A percentile compares a stretch with the other conserved stretches of the same genome.
These are phyloP conservation scores for Phytophthora palmivora DNA, from an alignment of 352 stramenopile genomes.

Conservation along the genomic window DNA sequence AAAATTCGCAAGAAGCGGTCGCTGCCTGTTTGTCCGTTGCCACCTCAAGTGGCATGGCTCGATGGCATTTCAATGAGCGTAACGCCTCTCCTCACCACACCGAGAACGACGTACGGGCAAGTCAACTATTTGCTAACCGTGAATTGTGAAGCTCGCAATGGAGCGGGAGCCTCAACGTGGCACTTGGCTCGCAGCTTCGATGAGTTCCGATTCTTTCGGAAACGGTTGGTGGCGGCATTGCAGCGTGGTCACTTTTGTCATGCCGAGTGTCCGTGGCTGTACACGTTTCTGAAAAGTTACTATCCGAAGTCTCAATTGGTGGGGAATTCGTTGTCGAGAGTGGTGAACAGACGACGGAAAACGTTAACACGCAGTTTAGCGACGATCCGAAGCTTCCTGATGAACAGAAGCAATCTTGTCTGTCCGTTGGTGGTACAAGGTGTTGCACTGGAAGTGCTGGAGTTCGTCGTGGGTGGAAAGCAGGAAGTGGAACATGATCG, in stretches of 20 bases:
- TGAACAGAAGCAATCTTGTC: conserved; percentile 46
- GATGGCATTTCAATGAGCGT: conserved; percentile 39
- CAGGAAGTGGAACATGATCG: conserved; percentile 11
- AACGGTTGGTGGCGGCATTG: conserved; percentile 39
- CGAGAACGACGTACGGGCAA: conserved; percentile 20
- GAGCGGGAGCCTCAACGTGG: conserved; percentile 30
- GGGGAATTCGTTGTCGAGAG: conserved; percentile 30
- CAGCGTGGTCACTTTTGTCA: conserved; percentile 52
- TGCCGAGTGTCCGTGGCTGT: conserved; percentile 59
- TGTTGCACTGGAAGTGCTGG: conserved; percentile 38
- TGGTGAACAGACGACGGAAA: conserved; percentile 43
- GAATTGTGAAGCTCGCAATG: conserved; percentile 19
- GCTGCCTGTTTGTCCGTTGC: conserved; percentile 17
- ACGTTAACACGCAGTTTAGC: conserved; percentile 48
- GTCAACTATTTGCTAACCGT: conserved; percentile 44
- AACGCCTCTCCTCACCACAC: conserved; percentile 20
- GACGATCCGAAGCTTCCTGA: conserved; percentile 44
- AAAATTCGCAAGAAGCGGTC: conserved; percentile 31
- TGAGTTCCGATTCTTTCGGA: conserved; percentile 51
- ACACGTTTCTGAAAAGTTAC: conserved; percentile 57
- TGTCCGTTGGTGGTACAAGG: conserved; percentile 38
- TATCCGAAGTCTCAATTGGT: conserved; percentile 53
- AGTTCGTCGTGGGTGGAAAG: conserved; percentile 35
- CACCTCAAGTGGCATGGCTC: conserved; percentile 39
- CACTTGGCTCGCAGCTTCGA: conserved; percentile 52